Base-by-base conservation (phyloP, 2,329 filamentous ascomycete species). In the Talaromyces sp. region DNA sequence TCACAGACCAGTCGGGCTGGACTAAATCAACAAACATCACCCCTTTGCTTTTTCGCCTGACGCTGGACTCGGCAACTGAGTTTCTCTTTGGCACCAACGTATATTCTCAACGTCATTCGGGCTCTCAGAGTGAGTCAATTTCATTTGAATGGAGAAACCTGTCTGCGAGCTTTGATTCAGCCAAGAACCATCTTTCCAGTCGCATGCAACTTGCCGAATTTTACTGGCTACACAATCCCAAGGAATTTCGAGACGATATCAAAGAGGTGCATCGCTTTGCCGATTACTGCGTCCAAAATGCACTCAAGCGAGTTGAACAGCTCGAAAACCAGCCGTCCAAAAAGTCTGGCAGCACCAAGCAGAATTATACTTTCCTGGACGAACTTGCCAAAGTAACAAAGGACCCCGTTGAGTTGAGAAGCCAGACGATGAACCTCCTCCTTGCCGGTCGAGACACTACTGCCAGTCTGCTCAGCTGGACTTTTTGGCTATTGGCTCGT, bases 41-140 rank as follows among this genome's bases (percentile, higher is more conserved):
- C 66, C 86, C 92, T 65, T 12, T 96, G 61, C 89, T 96, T 77
- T 96, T 92, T 79, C 83, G 90, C n/a, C 89, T 88, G 71, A 93
- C 92, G 0, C 82, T 97, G 31, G 93, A 96, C 75, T 88, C 90
- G 7, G 87, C 91, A 1, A 96, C 92, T 0, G 90, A 96, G 69
- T 96, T 96, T 72, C 79, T 97, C 31, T 84, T 96, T 2, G 93
- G 93, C 3, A 81, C 87, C 65, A 89, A 89, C 66, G 88, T 93
- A 21, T 85, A 84, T 54, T 86, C 83, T 67, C 76, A 79, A 58
- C 62, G 74, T 12, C 71, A 70, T 37, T 73, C 72, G 1, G 71
- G 71, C 33, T 48, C 31, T 84, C 85, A 44, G 28, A 44, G 25
- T 5, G 37, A 60, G 25, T 11, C 50, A 23, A 23, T 11, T 23